A percentile compares a stretch with the other conserved stretches of the same genome.
These are phyloP conservation scores for Paradendryphiella salina DNA, from an alignment of 2,329 filamentous ascomycete species.

Conservation along the genomic window DNA sequence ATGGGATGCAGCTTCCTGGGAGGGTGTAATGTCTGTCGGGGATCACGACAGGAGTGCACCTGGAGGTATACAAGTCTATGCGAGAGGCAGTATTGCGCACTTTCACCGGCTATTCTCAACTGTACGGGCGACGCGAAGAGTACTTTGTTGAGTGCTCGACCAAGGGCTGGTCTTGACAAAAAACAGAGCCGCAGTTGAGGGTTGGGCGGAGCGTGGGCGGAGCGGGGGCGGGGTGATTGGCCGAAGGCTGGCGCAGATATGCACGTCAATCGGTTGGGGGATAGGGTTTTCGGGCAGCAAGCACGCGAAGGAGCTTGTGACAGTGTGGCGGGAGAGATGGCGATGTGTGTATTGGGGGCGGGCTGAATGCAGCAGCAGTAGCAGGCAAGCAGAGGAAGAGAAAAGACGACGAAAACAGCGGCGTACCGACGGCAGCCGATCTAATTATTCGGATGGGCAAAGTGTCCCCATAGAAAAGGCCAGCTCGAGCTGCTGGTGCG, in stretches of 20 bases:
- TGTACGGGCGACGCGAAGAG: constrained; percentile 30
- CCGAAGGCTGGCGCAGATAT: constrained; percentile 22
- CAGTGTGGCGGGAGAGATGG: not conserved
- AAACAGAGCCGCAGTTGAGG: not conserved
- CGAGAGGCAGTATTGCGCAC: constrained; percentile 24
- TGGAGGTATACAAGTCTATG: constrained; percentile 25
- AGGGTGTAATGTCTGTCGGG: constrained; percentile 10
- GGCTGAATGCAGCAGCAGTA: constrained; percentile 19
- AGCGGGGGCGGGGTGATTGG: constrained; percentile 27
- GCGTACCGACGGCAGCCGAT: constrained; percentile 30
- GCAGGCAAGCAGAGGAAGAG: constrained; percentile 16
- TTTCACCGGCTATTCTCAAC: constrained; percentile 12
- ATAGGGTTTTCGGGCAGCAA: constrained; percentile 26
- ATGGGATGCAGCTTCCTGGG: constrained; percentile 24
- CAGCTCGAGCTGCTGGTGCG: constrained; percentile 27
- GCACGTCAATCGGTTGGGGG: constrained; percentile 43
- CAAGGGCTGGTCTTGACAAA: not conserved
- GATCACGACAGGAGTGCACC: constrained; percentile 26
- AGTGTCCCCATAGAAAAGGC: constrained; percentile 31
- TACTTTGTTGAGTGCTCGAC: constrained; percentile 8
- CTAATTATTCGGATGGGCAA: constrained; percentile 31
- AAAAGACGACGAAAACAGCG: constrained; percentile 19
- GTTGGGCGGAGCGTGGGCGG: constrained; percentile 25
- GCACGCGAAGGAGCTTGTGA: constrained; percentile 10
- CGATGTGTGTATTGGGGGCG: not conserved